phyloP scores from a whole-genome alignment of 345 rosid species.

The Trapa bicornis region DNA sequence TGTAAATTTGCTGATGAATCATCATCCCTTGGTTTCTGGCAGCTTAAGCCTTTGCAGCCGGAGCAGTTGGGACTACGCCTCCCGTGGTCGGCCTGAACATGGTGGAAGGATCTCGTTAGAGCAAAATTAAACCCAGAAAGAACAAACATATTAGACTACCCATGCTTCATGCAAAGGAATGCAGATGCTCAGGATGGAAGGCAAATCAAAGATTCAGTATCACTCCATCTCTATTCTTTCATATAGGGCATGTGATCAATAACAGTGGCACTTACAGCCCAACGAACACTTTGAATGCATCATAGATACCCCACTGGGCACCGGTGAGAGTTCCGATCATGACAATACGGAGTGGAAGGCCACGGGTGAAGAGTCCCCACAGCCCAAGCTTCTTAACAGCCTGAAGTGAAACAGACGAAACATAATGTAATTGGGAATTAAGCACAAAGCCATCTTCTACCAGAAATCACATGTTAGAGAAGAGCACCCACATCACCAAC shows the following conservation, averaged over 20 bases:
- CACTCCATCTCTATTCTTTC: too few species aligned
- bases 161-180: neutral
- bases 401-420: slow-evolving; percentile 25
- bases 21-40: neutral
- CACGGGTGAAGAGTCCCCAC: slow-evolving; percentile 77
- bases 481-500: slow-evolving; percentile 55
- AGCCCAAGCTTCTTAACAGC: slow-evolving; percentile 69
- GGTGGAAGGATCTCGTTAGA: slow-evolving; percentile 4
- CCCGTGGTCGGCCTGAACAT: slow-evolving; percentile 90
- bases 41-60: slow-evolving; percentile 37
- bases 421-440: neutral
- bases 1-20: neutral
- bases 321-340: slow-evolving; percentile 97
- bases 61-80: slow-evolving; percentile 43
- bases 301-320: slow-evolving; percentile 90
- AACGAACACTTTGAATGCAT: slow-evolving; percentile 77
- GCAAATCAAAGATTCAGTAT: too few species aligned
- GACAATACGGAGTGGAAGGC: slow-evolving; percentile 86
- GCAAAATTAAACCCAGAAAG: too few species aligned
- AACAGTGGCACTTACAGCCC: slow-evolving; percentile 59
- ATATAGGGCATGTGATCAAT: neutral
- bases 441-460: neutral
- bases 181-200: too few species aligned
- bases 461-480: neutral
- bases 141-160: neutral